Evolutionary conservation across 257 asterid genomes (phyloP).

Genomic region (Nicotiana sylvestris): DNA sequence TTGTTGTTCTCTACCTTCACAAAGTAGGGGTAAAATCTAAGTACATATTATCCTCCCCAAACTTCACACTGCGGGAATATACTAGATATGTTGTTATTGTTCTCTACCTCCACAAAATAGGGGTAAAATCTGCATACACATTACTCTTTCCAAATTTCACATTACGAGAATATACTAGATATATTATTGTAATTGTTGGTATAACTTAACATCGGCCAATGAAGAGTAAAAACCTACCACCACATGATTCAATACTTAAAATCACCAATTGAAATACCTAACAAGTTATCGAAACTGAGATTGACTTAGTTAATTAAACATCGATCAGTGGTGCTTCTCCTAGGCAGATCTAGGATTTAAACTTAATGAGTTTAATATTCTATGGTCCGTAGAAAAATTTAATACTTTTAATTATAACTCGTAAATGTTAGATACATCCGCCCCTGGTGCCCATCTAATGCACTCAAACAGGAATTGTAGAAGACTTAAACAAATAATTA

Average conservation of each 20-base stretch:
- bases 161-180: too few relatives aligned
- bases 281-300: not conserved
- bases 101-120: too few relatives aligned
- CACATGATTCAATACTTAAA: not conserved
- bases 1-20: too few relatives aligned
- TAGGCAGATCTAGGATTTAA: not conserved
- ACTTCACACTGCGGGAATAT: too few relatives aligned
- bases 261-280: not conserved
- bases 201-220: too few relatives aligned
- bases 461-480: not conserved
- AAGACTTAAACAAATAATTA: not conserved
- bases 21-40: too few relatives aligned
- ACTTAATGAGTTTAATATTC: not conserved
- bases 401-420: rapidly evolving
- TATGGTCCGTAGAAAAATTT: not conserved
- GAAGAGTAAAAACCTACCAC: too few relatives aligned
- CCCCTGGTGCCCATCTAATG: not conserved
- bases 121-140: too few relatives aligned
- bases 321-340: not conserved
- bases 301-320: not conserved
- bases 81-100: too few relatives aligned
- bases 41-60: too few relatives aligned
- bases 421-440: not conserved
- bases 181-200: too few relatives aligned
- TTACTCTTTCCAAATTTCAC: too few relatives aligned